Percentiles rank a stretch among this genome's conserved stretches.
Evolutionary conservation across 768 basidiomycete genomes (phyloP).

Genomic region (Termitomyces sp.): DNA sequence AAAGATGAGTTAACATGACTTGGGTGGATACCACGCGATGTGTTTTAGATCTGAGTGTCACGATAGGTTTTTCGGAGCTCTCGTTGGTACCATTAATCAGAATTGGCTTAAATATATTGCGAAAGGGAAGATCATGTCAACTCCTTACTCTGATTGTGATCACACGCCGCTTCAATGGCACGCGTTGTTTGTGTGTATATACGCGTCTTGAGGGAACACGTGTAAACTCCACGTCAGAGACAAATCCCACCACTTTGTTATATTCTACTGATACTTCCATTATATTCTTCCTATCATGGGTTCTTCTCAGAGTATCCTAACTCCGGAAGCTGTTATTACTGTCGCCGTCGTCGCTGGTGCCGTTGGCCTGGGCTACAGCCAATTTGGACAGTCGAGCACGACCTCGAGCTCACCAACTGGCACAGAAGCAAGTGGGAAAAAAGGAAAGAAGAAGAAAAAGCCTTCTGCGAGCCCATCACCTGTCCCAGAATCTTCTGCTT

Average conservation of each 20-base stretch:
- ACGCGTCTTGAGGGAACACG: slow-evolving; percentile 15
- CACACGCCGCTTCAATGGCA: neutral
- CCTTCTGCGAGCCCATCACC: neutral
- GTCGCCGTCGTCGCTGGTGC: slow-evolving; percentile 33
- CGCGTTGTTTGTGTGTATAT: slow-evolving; percentile 19
- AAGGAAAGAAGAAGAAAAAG: slow-evolving; percentile 18
- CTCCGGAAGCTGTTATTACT: slow-evolving; percentile 32
- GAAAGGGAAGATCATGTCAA: too few species aligned
- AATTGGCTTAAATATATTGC: too few species aligned
- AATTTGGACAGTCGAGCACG: slow-evolving; percentile 13
- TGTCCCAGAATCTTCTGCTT: neutral
- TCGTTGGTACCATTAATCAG: too few species aligned
- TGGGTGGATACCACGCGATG: too few species aligned
- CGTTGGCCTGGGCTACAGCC: slow-evolving; percentile 33
- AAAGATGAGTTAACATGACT: too few species aligned
- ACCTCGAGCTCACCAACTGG: neutral
- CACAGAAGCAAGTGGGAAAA: slow-evolving; percentile 9
- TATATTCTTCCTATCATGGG: slow-evolving; percentile 29
- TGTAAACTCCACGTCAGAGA: slow-evolving; percentile 19
- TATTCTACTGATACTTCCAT: too few species aligned
- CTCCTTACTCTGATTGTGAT: too few species aligned
- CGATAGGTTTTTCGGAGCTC: too few species aligned
- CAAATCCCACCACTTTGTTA: neutral
- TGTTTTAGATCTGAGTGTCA: too few species aligned
- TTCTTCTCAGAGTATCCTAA: slow-evolving; percentile 36